Evolutionary conservation across 345 rosid species (phyloP).

Genomic region (Populus simonii): DNA sequence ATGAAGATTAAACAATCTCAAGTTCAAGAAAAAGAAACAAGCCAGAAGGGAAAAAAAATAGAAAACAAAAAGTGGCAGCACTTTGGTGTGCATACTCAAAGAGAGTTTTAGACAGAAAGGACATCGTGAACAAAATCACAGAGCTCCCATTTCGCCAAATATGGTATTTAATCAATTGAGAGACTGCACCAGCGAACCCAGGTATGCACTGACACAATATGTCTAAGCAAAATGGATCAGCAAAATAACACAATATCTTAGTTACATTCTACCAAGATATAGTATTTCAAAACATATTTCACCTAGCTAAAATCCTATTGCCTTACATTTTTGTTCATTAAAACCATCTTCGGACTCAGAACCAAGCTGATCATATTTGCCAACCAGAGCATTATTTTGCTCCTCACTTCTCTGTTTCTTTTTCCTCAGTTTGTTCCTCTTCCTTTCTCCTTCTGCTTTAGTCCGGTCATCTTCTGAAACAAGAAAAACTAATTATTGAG

Average conservation of each 20-base stretch:
- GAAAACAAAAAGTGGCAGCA: background rate
- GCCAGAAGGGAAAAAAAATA: background rate
- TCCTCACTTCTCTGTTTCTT: constrained; percentile 17
- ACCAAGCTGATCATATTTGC: constrained; percentile 10
- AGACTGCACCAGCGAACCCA: background rate
- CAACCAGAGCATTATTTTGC: constrained; percentile 10
- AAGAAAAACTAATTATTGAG: constrained; percentile 1
- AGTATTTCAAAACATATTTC: background rate
- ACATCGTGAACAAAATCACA: background rate
- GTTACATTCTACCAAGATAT: background rate
- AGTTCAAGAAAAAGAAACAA: background rate
- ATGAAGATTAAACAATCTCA: background rate
- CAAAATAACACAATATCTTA: background rate
- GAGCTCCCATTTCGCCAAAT: background rate
- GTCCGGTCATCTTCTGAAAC: constrained; percentile 13
- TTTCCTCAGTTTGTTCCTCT: constrained; percentile 24
- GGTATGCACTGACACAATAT: background rate
- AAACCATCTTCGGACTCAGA: constrained; percentile 9
- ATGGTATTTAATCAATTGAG: background rate
- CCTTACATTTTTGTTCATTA: constrained; percentile 17
- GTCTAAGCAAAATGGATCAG: background rate
- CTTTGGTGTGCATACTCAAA: background rate
- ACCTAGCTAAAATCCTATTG: background rate
- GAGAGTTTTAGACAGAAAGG: background rate
- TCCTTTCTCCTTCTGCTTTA: constrained; percentile 16